Evolutionary conservation across 2,329 filamentous ascomycete species (phyloP), one percentile per base, ranked within the genome.

Genomic region (Colletotrichum gloeosporioides): DNA sequence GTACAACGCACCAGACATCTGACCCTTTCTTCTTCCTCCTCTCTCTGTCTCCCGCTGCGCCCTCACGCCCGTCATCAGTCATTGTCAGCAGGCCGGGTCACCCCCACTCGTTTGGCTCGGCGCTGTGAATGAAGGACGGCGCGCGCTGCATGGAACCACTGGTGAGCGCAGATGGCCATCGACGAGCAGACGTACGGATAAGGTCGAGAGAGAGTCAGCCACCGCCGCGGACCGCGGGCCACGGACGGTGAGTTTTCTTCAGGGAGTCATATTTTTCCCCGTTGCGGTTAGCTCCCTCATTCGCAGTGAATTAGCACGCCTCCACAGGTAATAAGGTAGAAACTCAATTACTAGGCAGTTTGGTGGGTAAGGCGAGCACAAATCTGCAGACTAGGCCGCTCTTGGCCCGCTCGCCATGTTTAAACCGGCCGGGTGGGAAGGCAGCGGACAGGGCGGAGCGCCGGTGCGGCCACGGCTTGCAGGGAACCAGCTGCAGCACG

Each of bases 361-460:
- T 29, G n/a, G n/a, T 31, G 70, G 57, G 63, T 76, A 76, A 61
- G 70, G 69, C 44, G 29, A 39, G 66, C 44, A 18, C 27, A 59
- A 29, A 44, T 25, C 39, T n/a, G 34, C 27, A 22, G 25, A 61
- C 59, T 64, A 71, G n/a, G 36, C 69, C 59, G 16, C 10, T 55
- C 32, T 65, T 62, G 31, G 69, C 59, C 36, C 22, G 15, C 4
- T 6, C 22, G n/a, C 57, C 73, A 36, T 68, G 73, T 76, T 73
- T 61, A 69, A 76, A 73, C 70, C 57, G 8, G 63, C 22, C 39
- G 25, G 64, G 69, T 57, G 73, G 44, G 27, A 31, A 15, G 31
- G 44, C 55, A 29, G 64, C 59, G 57, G 73, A 73, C 73, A 73
- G 73, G 70, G 73, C 73, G 73, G 73, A 76, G 73, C 73, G 59